Evolutionary conservation across 768 basidiomycete species (phyloP).

Genomic region (Boletus pseudo-olivaceus): DNA sequence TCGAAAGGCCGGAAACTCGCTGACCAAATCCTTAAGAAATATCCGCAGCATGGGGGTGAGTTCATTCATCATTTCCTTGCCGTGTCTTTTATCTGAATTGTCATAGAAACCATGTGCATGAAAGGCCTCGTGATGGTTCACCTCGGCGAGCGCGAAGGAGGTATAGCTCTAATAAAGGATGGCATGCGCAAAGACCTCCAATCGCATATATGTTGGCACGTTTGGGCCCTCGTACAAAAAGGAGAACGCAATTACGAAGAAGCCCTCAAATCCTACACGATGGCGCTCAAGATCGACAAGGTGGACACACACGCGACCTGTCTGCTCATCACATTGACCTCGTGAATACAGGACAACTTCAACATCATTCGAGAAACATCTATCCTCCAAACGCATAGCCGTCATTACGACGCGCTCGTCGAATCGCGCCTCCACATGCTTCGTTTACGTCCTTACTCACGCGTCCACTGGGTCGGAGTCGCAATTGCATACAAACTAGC

Average conservation of each 20-base stretch:
- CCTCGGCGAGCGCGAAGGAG: conserved; percentile 77
- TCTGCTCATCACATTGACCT: conserved; percentile 1
- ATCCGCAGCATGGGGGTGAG: conserved; percentile 92
- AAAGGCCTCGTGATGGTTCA: conserved; percentile 86
- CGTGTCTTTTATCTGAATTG: background rate
- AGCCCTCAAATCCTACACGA: conserved; percentile 87
- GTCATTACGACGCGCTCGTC: conserved; percentile 72
- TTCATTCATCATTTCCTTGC: background rate
- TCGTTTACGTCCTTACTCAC: conserved; percentile 72
- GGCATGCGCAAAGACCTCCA: conserved; percentile 77
- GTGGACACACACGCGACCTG: conserved; percentile 41
- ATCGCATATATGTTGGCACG: conserved; percentile 98
- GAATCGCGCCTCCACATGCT: conserved; percentile 82
- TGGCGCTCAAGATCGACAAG: conserved; percentile 86
- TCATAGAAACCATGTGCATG: conserved; percentile 90
- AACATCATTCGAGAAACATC: conserved; percentile 92
- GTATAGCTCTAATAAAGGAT: conserved; percentile 78
- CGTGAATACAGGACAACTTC: conserved; percentile 71
- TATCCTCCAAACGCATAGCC: conserved; percentile 82
- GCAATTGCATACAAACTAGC: conserved; percentile 88
- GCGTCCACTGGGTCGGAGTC: conserved; percentile 86
- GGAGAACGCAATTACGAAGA: conserved; percentile 94
- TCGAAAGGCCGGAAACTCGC: conserved; percentile 88
- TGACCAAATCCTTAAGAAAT: conserved; percentile 92
- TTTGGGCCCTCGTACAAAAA: conserved; percentile 92